Conservation (phyloP, 768 basidiomycete genomes). For the Asterophora parasitica region DNA sequence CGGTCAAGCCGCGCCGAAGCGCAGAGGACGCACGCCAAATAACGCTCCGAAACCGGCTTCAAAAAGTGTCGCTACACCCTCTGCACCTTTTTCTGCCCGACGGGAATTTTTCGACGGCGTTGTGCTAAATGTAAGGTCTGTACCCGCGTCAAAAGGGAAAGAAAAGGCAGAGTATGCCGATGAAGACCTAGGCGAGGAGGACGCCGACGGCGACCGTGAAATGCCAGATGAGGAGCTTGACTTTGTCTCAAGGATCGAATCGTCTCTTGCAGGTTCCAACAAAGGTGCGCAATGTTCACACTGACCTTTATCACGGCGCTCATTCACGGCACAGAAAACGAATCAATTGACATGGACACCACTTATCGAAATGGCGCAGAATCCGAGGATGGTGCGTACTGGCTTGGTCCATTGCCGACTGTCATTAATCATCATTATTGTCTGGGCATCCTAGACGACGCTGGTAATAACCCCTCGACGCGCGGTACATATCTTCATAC, state of each 20-base stretch:
- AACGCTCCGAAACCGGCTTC: not conserved
- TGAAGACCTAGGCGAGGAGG: constrained; percentile 3
- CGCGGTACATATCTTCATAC: constrained; percentile 14
- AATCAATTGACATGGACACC: constrained; percentile 2
- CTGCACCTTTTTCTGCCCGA: constrained; percentile 2
- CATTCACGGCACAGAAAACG: constrained; percentile 7
- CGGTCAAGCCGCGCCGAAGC: constrained; percentile 3
- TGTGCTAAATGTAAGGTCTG: constrained; percentile 1
- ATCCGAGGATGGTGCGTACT: not conserved
- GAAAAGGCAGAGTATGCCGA: constrained; percentile 5
- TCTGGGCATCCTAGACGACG: constrained; percentile 1
- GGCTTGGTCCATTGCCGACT: not conserved
- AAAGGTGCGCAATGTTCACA: constrained; percentile 11
- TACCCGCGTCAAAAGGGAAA: constrained; percentile 5
- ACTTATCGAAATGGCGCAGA: not conserved
- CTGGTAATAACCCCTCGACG: not conserved
- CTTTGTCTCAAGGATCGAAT: constrained; percentile 9
- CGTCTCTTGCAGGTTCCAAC: constrained; percentile 18
- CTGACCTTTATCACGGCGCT: not conserved
- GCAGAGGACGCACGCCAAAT: constrained; percentile 9
- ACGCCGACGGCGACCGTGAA: constrained; percentile 11
- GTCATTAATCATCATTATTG: not conserved
- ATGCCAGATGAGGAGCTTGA: not conserved
- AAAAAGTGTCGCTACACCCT: not conserved
- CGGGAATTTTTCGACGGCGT: constrained; percentile 18